Evolutionary conservation across 176 grass and related monocot species (phyloP).

Genomic region (Thinopyrum elongatum): DNA sequence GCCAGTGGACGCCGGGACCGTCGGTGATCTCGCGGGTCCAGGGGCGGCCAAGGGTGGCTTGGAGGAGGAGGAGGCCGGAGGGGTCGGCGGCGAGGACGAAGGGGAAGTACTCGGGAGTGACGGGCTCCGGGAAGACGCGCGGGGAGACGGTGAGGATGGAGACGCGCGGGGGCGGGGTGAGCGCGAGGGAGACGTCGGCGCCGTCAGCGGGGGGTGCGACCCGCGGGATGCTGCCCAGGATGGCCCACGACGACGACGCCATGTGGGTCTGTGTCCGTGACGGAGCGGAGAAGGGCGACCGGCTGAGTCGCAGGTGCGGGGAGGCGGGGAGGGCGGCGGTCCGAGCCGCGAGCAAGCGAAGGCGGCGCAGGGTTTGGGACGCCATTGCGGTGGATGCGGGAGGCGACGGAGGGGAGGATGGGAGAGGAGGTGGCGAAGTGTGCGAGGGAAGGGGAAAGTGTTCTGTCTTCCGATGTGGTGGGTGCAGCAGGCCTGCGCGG

Average conservation of each 20-base stretch:
- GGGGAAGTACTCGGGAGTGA: slow-evolving; percentile 1
- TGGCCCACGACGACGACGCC: slow-evolving; percentile 19
- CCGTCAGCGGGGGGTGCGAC: background rate
- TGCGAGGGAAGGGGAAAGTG: background rate
- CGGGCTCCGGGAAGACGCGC: background rate
- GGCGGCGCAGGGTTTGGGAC: background rate
- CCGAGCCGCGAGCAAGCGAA: background rate
- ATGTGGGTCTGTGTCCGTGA: background rate
- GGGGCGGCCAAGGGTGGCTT: slow-evolving; percentile 9
- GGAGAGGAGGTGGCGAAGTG: background rate
- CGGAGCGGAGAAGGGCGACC: background rate
- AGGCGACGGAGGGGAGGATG: background rate
- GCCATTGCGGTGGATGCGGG: background rate
- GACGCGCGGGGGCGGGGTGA: slow-evolving; percentile 5
- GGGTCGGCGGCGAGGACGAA: slow-evolving; percentile 35
- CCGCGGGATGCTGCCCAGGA: slow-evolving; percentile 17
- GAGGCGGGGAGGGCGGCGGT: background rate
- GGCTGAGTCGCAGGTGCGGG: background rate
- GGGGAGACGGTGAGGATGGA: slow-evolving; percentile 14
- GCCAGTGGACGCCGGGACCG: background rate
- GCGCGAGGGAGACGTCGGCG: slow-evolving; percentile 3
- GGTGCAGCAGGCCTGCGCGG: background rate
- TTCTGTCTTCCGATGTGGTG: background rate
- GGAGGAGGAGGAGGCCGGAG: slow-evolving; percentile 37
- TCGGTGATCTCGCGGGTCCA: background rate